Conservation (phyloP, 2,329 filamentous ascomycete species). For the Neurospora sp. region DNA sequence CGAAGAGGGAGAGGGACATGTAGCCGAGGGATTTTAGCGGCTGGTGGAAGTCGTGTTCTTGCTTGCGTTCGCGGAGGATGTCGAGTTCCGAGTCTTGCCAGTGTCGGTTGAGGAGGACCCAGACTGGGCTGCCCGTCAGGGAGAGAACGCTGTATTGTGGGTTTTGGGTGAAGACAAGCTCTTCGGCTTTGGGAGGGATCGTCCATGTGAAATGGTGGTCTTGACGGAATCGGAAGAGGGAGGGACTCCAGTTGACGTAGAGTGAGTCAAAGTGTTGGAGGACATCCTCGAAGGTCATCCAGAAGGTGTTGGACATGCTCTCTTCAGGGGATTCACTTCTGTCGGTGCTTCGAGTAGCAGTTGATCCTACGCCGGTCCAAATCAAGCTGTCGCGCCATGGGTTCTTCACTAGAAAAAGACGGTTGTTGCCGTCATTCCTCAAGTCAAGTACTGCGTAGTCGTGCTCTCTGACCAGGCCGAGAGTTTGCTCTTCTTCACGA, state of each 20-base stretch:
- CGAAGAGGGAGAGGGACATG: constrained; percentile 78
- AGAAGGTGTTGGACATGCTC: constrained; percentile 66
- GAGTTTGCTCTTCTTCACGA: constrained; percentile 61
- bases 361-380: constrained; percentile 49
- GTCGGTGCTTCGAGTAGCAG: constrained; percentile 21
- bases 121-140: constrained; percentile 51
- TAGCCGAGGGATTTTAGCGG: constrained; percentile 56
- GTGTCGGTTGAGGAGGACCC: constrained; percentile 80
- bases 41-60: constrained; percentile 17
- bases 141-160: constrained; percentile 63
- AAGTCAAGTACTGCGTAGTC: constrained; percentile 88
- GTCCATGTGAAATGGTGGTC: constrained; percentile 89
- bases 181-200: constrained; percentile 35
- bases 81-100: constrained; percentile 60
- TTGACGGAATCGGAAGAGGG: constrained; percentile 68
- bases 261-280: constrained; percentile 90
- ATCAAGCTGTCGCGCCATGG: constrained; percentile 81
- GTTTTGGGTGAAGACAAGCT: constrained; percentile 51
- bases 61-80: constrained; percentile 34
- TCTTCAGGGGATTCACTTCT: constrained; percentile 10
- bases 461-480: constrained; percentile 81
- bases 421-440: constrained; percentile 46
- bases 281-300: constrained; percentile 83
- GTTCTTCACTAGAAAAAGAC: constrained; percentile 79
- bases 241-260: constrained; percentile 95